Evolutionary conservation across 2,329 filamentous ascomycete genomes (phyloP), one percentile per base, ranked within the genome.

Genomic region (Piedraia hortae): DNA sequence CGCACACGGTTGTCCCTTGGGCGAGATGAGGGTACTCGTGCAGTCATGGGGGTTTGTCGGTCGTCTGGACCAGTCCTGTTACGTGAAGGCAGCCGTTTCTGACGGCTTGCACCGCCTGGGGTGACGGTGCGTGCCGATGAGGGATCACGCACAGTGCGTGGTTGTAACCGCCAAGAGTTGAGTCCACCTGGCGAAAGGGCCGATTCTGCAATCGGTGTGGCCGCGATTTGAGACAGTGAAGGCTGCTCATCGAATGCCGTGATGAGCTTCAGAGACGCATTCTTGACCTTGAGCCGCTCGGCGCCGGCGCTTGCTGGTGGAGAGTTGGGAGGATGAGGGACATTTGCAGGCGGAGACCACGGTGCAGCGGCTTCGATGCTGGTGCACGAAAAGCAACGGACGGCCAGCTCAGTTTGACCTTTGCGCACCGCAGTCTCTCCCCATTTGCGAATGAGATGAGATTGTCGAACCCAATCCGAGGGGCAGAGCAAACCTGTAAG

Each of bases 341-440:
- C 68, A 41, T 42, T 69, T 51, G 27, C 62, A 6, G 82, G 78
- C 5, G 80, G 89, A 10, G 68, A 62, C 80, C 78, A 91, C 2
- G 75, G 70, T 41, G 85, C 77, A 0, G 70, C 65, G 0, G 74
- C 71, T 40, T 91, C 78, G 10, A 70, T 57, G 12, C 73, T 77
- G 10, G 77, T 85, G 42, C 82, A 91, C 21, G 82, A 77, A 42
- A 91, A 91, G 46, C 70, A 93, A 36, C 80, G 59, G 21, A 91
- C 85, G 10, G 85, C 85, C 20, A 97, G 54, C 35, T 89, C 74
- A 32, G 85, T 73, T 36, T 90, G 72, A 9, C 73, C 71, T 34
- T 85, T 69, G 30, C 73, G 68, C 7, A 91, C 68, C 16, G 82
- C 75, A 51, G 73, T 68, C 37, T 91, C 82, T 26, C 85, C 85